phyloP scores from a whole-genome alignment of 208 protist genomes.

The Acanthamoeba lenticulata region DNA sequence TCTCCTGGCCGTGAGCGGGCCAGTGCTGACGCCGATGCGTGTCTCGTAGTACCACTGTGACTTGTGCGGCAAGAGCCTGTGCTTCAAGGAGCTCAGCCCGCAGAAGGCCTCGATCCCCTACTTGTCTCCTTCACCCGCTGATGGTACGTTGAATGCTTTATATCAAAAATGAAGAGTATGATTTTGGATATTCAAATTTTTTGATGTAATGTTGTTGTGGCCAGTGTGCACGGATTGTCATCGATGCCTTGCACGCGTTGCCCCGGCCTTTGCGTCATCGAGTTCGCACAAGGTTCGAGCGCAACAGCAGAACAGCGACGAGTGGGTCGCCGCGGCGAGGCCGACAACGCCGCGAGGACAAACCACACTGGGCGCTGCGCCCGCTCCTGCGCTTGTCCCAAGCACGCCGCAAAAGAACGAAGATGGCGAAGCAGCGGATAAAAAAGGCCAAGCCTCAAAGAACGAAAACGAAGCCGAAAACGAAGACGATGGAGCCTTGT shows the following conservation, averaged over 20 bases:
- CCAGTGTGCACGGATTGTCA: not conserved
- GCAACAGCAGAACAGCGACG: not conserved
- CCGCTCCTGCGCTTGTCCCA: not conserved
- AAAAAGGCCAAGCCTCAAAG: not conserved
- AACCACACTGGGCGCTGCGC: too few relatives aligned
- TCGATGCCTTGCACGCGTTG: not conserved
- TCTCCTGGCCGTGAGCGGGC: not conserved
- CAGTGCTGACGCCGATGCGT: not conserved
- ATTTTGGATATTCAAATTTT: not conserved
- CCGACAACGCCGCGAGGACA: not conserved
- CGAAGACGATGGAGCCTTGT: not conserved
- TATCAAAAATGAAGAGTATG: too few relatives aligned
- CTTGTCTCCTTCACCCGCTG: not conserved
- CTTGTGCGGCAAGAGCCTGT: not conserved
- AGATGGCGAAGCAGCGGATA: not conserved
- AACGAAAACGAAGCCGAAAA: not conserved
- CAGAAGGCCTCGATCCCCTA: not conserved
- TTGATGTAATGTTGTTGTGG: not conserved
- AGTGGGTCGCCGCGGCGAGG: not conserved
- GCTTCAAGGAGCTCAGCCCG: constrained; percentile 14
- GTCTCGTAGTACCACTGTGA: not conserved
- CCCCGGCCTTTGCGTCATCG: not conserved
- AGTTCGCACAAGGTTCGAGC: not conserved
- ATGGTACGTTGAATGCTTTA: too few relatives aligned
- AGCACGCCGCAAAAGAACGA: not conserved